Conservation (phyloP, 148 eudicot species). For the Cornus controversa region DNA sequence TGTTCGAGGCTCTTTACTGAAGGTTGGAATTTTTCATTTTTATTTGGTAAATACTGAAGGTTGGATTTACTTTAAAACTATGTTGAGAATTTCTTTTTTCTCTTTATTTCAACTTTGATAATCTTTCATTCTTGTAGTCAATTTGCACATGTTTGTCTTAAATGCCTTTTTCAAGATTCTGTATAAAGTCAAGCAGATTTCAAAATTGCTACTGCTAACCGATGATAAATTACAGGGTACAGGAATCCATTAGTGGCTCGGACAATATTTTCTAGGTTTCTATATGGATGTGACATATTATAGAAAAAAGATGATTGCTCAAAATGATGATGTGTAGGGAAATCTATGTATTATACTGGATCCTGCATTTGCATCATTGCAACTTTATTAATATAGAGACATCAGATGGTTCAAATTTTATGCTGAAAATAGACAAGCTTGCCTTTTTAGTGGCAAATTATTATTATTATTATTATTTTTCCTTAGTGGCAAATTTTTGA, state of each 20-base stretch:
- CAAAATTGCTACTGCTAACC: background rate
- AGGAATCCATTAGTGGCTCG: background rate
- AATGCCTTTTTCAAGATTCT: background rate
- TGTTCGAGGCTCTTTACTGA: slow-evolving; percentile 51
- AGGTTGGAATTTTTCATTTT: slow-evolving; percentile 32
- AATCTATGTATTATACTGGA: background rate
- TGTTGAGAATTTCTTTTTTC: background rate
- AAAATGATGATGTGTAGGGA: background rate
- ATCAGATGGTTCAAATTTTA: background rate
- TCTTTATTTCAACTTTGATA: background rate
- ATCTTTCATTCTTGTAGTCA: background rate
- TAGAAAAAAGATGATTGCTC: background rate
- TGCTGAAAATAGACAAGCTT: background rate
- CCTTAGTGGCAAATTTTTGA: too few species aligned
- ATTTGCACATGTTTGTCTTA: background rate
- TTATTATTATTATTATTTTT: too few species aligned
- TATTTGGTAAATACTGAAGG: slow-evolving; percentile 38
- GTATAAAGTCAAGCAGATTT: too few species aligned
- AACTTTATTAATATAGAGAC: background rate
- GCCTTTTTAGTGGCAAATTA: background rate
- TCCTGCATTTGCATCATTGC: background rate
- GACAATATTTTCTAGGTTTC: slow-evolving; percentile 4
- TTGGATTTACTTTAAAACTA: slow-evolving; percentile 11
- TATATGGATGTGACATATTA: background rate
- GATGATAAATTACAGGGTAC: background rate